Base-by-base conservation (phyloP, 495 filamentous ascomycete species). In the Xylaria grammica region DNA sequence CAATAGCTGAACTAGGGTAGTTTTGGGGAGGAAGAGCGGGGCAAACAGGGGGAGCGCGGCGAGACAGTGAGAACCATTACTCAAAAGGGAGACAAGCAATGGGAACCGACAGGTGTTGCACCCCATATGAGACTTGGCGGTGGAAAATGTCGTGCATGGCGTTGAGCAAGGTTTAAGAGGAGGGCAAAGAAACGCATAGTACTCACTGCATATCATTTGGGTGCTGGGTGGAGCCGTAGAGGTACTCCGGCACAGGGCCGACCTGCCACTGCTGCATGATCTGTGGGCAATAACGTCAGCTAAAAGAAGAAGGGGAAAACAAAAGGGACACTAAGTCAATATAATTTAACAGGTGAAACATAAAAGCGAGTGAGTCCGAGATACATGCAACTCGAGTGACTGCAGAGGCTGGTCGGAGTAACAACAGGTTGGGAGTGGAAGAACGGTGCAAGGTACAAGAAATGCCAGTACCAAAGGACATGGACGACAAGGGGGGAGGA, bases 211-310 rank as follows among this genome's bases (percentile, higher is more conserved):
- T 73, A 63, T 81, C 80, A 69, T 77, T 79, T 54, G 78, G 67
- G 68, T 80, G 78, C 74, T 73, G 77, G 68, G 77, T 78, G 80
- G 78, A 78, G 74, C 78, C 64, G 69, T 69, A 75, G 51, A 82
- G 60, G 75, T 82, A 81, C 72, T 78, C 80, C 69, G 76, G 71
- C 72, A 78, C 70, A 63, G 81, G 76, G 65, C 77, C 63, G 70
- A 82, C 79, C 72, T 79, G 81, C 81, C 80, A 82, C 75, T 82
- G 77, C 76, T 83, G 77, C 81, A 83, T 83, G 72, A 67, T 79
- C 78, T 80, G 71, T 66, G 70, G 72, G 69, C 66, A 72, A 70
- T 69, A 68, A 65, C 57, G 71, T 74, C 53, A 74, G 71, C 61
- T 68, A 65, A 62, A 56, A 68, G 4, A 45, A 48, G 26, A 17